Percentiles rank a stretch among this genome's conserved stretches.
These are phyloP conservation scores for Penicillium mononematosum DNA, from an alignment of 495 filamentous ascomycete genomes.

Conservation along the genomic window DNA sequence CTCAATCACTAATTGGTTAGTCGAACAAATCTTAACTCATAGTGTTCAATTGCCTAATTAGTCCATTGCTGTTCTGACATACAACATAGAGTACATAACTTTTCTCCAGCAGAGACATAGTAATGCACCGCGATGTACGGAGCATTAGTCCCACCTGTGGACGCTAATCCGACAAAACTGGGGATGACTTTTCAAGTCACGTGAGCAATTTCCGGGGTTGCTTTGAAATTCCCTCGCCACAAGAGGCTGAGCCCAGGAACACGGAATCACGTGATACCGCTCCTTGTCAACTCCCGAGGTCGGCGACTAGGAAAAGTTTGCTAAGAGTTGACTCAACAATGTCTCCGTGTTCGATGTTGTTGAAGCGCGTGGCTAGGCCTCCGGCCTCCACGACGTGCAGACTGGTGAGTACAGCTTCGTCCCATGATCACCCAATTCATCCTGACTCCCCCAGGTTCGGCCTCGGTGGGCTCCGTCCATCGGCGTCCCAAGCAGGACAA, in stretches of 20 bases:
- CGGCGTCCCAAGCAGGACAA: background rate
- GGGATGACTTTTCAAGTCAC: background rate
- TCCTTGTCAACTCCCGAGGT: background rate
- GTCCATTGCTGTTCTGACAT: too few species aligned
- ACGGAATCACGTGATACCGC: background rate
- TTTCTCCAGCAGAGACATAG: too few species aligned
- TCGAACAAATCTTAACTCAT: too few species aligned
- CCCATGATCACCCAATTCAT: background rate
- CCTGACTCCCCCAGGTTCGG: slow-evolving; percentile 2
- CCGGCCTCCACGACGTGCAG: background rate
- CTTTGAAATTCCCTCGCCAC: slow-evolving; percentile 2
- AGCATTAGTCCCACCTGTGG: background rate
- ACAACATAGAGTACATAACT: too few species aligned
- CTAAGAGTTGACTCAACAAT: slow-evolving; percentile 6
- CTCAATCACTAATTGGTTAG: too few species aligned
- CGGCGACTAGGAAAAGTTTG: slow-evolving; percentile 6
- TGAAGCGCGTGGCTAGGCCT: slow-evolving; percentile 4
- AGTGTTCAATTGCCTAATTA: too few species aligned
- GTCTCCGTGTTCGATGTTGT: slow-evolving; percentile 6
- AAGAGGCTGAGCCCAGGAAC: background rate
- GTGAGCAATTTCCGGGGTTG: background rate
- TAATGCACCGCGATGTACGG: background rate
- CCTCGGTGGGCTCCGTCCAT: slow-evolving; percentile 3
- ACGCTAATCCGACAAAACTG: background rate
- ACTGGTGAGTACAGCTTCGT: background rate